These are phyloP conservation scores for Serendipita sp. DNA, from an alignment of 1,284 basidiomycete genomes.

Conservation along the genomic window DNA sequence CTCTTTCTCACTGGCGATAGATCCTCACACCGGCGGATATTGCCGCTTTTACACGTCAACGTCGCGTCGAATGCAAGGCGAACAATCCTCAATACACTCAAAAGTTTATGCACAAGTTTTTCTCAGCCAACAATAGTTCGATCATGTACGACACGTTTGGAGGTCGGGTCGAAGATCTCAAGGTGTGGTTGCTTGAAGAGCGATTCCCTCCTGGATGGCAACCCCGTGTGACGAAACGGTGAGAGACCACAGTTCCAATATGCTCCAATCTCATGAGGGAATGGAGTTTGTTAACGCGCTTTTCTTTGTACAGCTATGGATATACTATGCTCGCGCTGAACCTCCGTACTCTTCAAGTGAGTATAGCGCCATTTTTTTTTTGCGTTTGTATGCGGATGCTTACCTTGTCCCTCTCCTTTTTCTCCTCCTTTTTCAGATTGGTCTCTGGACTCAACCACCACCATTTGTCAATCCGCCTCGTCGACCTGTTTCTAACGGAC, in stretches of 20 bases:
- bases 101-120: constrained; percentile 36
- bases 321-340: constrained; percentile 1
- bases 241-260: neutral
- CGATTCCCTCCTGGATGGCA: constrained; percentile 34
- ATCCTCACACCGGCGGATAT: constrained; percentile 43
- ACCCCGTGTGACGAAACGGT: neutral
- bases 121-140: constrained; percentile 53
- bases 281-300: neutral
- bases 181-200: constrained; percentile 44
- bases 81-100: constrained; percentile 42
- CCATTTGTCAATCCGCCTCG: constrained; percentile 3
- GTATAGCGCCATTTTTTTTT: neutral
- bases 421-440: neutral
- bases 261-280: too few relatives aligned
- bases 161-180: constrained; percentile 41
- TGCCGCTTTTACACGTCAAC: constrained; percentile 37
- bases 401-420: neutral
- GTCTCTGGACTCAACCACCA: constrained; percentile 4
- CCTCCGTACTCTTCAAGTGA: neutral
- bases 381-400: neutral
- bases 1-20: constrained; percentile 15
- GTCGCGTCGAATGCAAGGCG: constrained; percentile 38
- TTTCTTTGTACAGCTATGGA: neutral
- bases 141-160: constrained; percentile 34
- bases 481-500: neutral